Percentiles rank a stretch among this genome's conserved stretches.
Conservation (phyloP, 306 rosid genomes). For the Quercus wislizeni region DNA sequence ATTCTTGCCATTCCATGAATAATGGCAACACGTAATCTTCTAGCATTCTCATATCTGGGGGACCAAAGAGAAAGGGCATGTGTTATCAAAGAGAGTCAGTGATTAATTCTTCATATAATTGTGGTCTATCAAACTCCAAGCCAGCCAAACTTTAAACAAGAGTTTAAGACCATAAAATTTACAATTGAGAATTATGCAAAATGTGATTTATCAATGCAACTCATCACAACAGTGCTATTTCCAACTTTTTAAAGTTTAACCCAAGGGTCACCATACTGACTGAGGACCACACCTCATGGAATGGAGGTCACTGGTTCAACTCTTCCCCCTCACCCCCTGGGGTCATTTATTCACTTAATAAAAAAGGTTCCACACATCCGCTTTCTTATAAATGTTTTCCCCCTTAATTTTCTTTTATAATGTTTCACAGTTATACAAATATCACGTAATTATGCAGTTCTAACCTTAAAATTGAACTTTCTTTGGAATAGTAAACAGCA, state of each 20-base stretch:
- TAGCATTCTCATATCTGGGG: conserved; percentile 66
- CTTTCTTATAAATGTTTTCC: neutral
- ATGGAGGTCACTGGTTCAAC: neutral
- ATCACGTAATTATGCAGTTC: neutral
- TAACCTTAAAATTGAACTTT: neutral
- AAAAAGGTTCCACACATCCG: neutral
- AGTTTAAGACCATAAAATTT: neutral
- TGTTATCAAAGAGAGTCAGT: conserved; percentile 7
- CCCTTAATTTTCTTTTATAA: neutral
- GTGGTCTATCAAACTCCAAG: neutral
- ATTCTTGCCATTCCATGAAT: conserved; percentile 98
- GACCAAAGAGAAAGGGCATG: neutral
- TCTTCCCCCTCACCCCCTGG: neutral
- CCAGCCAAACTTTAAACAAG: neutral
- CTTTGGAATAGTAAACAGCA: neutral
- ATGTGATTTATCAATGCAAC: neutral
- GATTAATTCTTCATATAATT: neutral
- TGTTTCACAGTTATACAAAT: conserved; percentile 4
- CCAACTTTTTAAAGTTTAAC: neutral
- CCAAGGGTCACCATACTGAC: neutral
- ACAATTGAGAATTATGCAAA: neutral
- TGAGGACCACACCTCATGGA: neutral
- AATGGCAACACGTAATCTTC: conserved; percentile 74
- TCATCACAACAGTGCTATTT: neutral
- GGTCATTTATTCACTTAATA: neutral